Evolutionary conservation across 2,329 filamentous ascomycete genomes (phyloP).

Genomic region (Alternaria angustiovoidea): DNA sequence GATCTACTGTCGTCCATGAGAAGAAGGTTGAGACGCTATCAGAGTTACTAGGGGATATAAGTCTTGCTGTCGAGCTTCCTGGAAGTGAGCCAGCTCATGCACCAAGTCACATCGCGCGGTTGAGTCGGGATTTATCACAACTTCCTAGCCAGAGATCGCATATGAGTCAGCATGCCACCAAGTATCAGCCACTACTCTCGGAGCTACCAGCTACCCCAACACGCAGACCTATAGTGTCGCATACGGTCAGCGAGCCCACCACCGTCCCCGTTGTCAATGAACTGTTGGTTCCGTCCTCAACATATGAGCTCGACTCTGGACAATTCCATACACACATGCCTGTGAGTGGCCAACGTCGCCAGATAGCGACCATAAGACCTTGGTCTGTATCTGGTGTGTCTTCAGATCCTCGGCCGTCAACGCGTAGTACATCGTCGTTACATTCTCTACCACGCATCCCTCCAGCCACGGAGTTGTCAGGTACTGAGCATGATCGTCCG

Average conservation of each 20-base stretch:
- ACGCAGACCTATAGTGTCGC: constrained; percentile 12
- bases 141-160: neutral
- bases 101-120: neutral
- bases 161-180: neutral
- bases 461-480: neutral
- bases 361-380: neutral
- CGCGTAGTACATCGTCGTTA: neutral
- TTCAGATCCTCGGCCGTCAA: neutral
- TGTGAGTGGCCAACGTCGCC: neutral
- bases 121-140: neutral
- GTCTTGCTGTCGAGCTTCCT: constrained; percentile 17
- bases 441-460: neutral
- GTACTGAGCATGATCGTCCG: neutral
- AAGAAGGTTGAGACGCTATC: neutral
- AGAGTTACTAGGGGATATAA: constrained; percentile 20
- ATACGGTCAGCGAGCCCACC: constrained; percentile 15
- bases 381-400: neutral
- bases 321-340: neutral
- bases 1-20: neutral
- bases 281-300: neutral
- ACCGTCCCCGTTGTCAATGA: neutral
- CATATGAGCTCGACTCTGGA: neutral
- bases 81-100: constrained; percentile 13
- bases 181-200: neutral
- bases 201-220: constrained; percentile 11